A percentile compares a stretch with the other conserved stretches of the same genome.
These are phyloP conservation scores for Rugosomyces carneus DNA, from an alignment of 1,284 basidiomycete species.

Conservation along the genomic window DNA sequence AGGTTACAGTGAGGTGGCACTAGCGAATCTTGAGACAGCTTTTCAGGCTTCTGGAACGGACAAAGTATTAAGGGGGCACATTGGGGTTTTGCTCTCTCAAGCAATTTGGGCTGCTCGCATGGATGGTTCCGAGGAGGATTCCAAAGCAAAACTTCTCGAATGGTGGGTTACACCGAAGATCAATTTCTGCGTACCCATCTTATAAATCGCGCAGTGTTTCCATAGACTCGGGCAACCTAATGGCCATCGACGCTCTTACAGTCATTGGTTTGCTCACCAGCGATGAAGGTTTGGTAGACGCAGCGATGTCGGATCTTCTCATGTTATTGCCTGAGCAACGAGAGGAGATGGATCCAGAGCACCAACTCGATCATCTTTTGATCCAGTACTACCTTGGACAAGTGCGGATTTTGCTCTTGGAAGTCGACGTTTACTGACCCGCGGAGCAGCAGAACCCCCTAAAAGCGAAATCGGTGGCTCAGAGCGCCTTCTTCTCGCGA, in stretches of 20 bases:
- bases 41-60: conserved; percentile 50
- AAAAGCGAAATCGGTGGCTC: conserved; percentile 47
- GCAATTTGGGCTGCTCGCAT: conserved; percentile 78
- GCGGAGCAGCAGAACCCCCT: conserved; percentile 38
- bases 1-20: conserved; percentile 55
- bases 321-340: conserved; percentile 59
- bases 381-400: conserved; percentile 61
- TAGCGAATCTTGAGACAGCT: conserved; percentile 64
- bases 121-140: conserved; percentile 69
- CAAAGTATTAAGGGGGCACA: conserved; percentile 51
- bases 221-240: conserved; percentile 64
- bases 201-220: conserved; percentile 43
- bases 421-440: not conserved
- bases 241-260: conserved; percentile 77
- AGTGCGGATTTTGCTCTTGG: conserved; percentile 32
- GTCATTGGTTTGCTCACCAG: conserved; percentile 80
- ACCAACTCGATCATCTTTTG: conserved; percentile 63
- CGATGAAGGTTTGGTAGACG: conserved; percentile 81
- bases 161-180: conserved; percentile 46
- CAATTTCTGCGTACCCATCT: conserved; percentile 6
- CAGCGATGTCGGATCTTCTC: conserved; percentile 79
- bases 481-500: conserved; percentile 51
- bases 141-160: conserved; percentile 78
- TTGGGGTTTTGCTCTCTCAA: conserved; percentile 73
- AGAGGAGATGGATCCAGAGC: conserved; percentile 54